Evolutionary conservation across 164 flowering plant species (phyloP).

Genomic region (Sextonia rubra): DNA sequence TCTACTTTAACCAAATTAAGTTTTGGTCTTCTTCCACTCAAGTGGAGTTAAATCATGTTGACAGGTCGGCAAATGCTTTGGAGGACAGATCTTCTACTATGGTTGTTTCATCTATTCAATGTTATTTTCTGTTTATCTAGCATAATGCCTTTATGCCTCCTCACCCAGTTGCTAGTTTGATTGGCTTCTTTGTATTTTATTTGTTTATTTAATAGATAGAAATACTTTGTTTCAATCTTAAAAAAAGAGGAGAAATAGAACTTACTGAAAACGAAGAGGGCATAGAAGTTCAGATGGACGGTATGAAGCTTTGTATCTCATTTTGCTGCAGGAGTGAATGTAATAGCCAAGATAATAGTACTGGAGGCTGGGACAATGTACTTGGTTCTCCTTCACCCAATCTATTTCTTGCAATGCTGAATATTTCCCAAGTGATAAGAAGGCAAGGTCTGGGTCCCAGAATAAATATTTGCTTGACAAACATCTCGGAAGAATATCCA

Average conservation of each 20-base stretch:
- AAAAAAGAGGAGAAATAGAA: slow-evolving; percentile 10
- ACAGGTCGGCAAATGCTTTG: too few species aligned
- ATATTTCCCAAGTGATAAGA: slow-evolving; percentile 81
- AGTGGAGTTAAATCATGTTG: too few species aligned
- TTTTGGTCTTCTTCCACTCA: too few species aligned
- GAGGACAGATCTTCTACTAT: too few species aligned
- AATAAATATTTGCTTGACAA: slow-evolving; percentile 93
- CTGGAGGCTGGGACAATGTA: slow-evolving; percentile 66
- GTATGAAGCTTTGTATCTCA: slow-evolving; percentile 97
- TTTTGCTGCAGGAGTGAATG: slow-evolving; percentile 84
- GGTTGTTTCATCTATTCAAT: too few species aligned
- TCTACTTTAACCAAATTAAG: too few species aligned
- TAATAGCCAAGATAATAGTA: slow-evolving; percentile 97
- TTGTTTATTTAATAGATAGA: too few species aligned
- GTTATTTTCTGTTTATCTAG: too few species aligned
- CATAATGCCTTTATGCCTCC: too few species aligned
- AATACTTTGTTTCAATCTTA: too few species aligned
- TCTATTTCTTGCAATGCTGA: slow-evolving; percentile 83
- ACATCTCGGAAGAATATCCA: slow-evolving; percentile 93
- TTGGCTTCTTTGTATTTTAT: too few species aligned
- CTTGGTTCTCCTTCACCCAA: slow-evolving; percentile 76
- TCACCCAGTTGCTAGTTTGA: too few species aligned
- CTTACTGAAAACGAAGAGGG: slow-evolving; percentile 89
- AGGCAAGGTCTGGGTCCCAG: slow-evolving; percentile 95
- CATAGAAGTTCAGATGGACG: slow-evolving; percentile 93